phyloP scores from a whole-genome alignment of 2,329 filamentous ascomycete genomes.

The Nemania serpens region DNA sequence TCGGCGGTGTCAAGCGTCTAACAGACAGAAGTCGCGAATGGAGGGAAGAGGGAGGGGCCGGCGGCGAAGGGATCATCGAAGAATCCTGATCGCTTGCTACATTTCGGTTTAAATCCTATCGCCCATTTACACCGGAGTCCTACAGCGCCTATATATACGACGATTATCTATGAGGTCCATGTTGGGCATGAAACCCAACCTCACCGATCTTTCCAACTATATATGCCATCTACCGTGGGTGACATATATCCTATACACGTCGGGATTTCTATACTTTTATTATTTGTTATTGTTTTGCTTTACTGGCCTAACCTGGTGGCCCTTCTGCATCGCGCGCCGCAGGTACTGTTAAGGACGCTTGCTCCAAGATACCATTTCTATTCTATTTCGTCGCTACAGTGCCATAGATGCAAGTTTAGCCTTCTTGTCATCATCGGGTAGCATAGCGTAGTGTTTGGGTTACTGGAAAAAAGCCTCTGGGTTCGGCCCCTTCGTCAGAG shows the following conservation, averaged over 20 bases:
- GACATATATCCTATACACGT: constrained; percentile 6
- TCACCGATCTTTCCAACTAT: constrained; percentile 19
- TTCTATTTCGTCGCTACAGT: constrained; percentile 24
- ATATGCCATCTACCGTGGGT: constrained; percentile 18
- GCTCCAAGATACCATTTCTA: constrained; percentile 39
- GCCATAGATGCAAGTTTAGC: constrained; percentile 18
- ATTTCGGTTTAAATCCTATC: background rate
- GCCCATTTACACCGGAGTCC: constrained; percentile 24
- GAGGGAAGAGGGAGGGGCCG: constrained; percentile 85
- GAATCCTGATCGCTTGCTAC: constrained; percentile 51
- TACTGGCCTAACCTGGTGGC: background rate
- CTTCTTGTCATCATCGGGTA: constrained; percentile 17
- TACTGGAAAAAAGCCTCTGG: constrained; percentile 26
- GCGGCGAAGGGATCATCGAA: constrained; percentile 71
- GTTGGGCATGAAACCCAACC: constrained; percentile 27
- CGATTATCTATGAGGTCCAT: constrained; percentile 31
- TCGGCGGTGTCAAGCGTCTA: constrained; percentile 78
- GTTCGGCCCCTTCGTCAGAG: constrained; percentile 5
- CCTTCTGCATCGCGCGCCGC: constrained; percentile 2
- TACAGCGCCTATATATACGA: constrained; percentile 23
- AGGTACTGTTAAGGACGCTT: constrained; percentile 26
- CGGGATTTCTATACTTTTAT: background rate
- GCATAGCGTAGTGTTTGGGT: constrained; percentile 29
- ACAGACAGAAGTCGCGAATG: constrained; percentile 87
- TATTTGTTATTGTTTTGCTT: background rate